Percentiles rank a stretch among this genome's conserved stretches.
Evolutionary conservation across 1,139 yeast species (phyloP).

Genomic region (Lodderomyces jiufengensis): DNA sequence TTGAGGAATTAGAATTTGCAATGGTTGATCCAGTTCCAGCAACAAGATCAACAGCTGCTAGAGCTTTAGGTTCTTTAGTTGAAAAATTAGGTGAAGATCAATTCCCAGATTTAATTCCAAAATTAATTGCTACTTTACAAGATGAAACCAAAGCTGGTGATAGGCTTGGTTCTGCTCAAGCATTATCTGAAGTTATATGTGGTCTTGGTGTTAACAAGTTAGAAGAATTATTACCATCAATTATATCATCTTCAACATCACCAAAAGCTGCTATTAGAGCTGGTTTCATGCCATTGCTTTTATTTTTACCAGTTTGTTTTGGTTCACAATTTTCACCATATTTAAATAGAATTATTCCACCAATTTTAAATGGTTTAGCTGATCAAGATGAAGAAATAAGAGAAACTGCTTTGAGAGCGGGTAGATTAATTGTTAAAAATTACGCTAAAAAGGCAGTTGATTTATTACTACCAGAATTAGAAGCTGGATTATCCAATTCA

Average conservation of each 20-base stretch:
- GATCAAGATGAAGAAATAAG: conserved; percentile 84
- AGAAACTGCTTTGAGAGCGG: conserved; percentile 89
- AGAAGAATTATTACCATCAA: conserved; percentile 82
- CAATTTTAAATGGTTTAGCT: conserved; percentile 87
- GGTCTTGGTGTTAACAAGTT: conserved; percentile 86
- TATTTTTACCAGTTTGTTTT: conserved; percentile 91
- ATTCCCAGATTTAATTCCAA: conserved; percentile 89
- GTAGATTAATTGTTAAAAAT: conserved; percentile 85
- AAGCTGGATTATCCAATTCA: conserved; percentile 78
- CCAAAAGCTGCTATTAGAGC: conserved; percentile 74
- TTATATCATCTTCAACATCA: conserved; percentile 69
- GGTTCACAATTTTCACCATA: conserved; percentile 92
- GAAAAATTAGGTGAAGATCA: conserved; percentile 95
- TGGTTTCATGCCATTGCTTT: conserved; percentile 86
- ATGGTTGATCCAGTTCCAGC: conserved; percentile 99
- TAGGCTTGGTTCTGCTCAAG: conserved; percentile 96
- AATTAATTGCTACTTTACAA: conserved; percentile 69
- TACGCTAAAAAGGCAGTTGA: conserved; percentile 94
- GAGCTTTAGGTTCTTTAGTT: conserved; percentile 94
- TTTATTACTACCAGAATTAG: conserved; percentile 88
- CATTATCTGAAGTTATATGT: conserved; percentile 86
- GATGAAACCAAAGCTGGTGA: conserved; percentile 87
- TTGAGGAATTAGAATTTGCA: conserved; percentile 81
- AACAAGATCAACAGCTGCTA: conserved; percentile 95
- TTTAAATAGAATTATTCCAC: conserved; percentile 79